Base-by-base conservation (phyloP, 2,329 filamentous ascomycete species). In the Talaromyces sp. region DNA sequence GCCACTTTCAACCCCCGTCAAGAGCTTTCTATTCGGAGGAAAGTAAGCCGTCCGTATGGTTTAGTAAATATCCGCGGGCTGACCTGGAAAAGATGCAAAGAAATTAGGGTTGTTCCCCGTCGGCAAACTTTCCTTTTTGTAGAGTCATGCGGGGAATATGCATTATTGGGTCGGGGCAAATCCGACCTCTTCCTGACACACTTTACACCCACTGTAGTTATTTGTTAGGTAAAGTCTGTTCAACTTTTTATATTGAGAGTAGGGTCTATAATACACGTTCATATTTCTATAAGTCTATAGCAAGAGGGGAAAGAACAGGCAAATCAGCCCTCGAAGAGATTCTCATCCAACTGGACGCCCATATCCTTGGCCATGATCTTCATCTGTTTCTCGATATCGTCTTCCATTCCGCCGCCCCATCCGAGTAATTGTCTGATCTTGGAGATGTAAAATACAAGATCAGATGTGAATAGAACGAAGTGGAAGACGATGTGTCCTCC, bases 371-470 rank as follows among this genome's bases (percentile, higher is more conserved):
- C 94, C 83, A 97, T 91, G 65, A 84, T 86, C 78, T 86, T 89
- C 93, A 98, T 96, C 70, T 90, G 86, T 73, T 86, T 85, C 82
- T 98, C 95, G 67, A 98, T 88, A 75, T 94, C 92, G 74, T 97
- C 94, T 75, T 98, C 95, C 90, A 98, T 95, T 0, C 93, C 93
- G 10, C 88, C 85, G 0, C 93, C 92, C 2, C 88, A 77, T 0
- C 91, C 91, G 13, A 97, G 74, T 75, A 86, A 85, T 80, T 98
- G 93, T 69, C 87, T 85, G 7, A 96, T 60, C 79, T 90, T 91
- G 71, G 88, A 90, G 70, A 90, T 90, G 76, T 90, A 96, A 76
- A 97, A 99, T 11, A 90, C 86, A 0, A 96, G 74, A 76, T 98
- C 95, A 16, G 88, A 91, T 4, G 86, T 83, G 16, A 92, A 80